Evolutionary conservation across 176 grass and related monocot species (phyloP), one percentile per base, ranked within the genome.

Genomic region (Dendrocalamus sinicus): DNA sequence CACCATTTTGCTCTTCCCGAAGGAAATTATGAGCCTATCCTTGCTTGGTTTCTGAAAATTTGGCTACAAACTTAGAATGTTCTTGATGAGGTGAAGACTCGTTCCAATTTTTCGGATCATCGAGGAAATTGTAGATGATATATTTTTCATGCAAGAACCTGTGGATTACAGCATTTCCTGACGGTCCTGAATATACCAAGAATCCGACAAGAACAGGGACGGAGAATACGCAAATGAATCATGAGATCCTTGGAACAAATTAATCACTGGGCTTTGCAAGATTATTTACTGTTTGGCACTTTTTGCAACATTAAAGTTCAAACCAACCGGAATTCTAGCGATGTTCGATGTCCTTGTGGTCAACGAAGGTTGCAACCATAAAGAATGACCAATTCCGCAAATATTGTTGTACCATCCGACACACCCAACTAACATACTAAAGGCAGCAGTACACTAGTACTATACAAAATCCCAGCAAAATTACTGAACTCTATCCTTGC

Each of bases 381-480:
- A 88, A 83, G 30, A 43, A 70, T 51, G 74, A 83, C 86, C 30
- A 69, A 17, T 26, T 68, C 6, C 16, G 62, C 64, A 37, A 43
- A 83, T 53, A 78, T 40, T 78, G 86, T 40, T 83, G 86, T 78
- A 88, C 87, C 87, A 13, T 77, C 87, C 81, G 74, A 79, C 81
- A 73, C 81, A 50, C 15, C 75, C 57, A 58, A 84, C 72, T 14
- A 74, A 51, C 60, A 66, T 67, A 78, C 87, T 73, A 85, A 43
- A 78, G 73, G 45, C 55, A 54, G 5, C 4, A 15, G 50, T 15
- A 52, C 50, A 48, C 12, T 23, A 17, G 23, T 74, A 65, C 41
- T 32, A 6, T 14, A n/a, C 69, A 69, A 85, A 44, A 89, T 70
- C 54, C 77, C 63, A 69, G 19, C 52, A 59, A 66, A 32, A 45